Evolutionary conservation across 148 eudicot genomes (phyloP), one percentile per base, ranked within the genome.

Genomic region (Persicaria maculosa): DNA sequence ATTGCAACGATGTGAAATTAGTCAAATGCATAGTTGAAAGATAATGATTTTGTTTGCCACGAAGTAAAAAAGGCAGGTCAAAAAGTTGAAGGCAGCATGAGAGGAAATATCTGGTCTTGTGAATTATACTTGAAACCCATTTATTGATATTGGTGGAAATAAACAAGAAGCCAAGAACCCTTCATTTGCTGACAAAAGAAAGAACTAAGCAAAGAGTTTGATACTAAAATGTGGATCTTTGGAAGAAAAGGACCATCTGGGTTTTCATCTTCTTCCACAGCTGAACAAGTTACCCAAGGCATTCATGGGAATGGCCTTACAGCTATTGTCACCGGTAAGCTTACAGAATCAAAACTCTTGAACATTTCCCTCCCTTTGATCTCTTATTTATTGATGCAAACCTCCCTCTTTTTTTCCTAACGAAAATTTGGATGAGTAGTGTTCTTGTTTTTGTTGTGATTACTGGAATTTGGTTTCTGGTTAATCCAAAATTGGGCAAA

Each of bases 311-410:
- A 80, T 82, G 90, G 85, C 76, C 88, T 94, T 78, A 88, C 98
- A 55, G 97, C 97, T 61, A 68, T 94, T 73, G 87, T 94, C 62
- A 94, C 98, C 58, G 98, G 97, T 93, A 76, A 20, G 53, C 44
- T 14, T 65, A 40, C 70, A 65, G 9, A 10, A 36, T 65, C 19
- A 31, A 43, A 57, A 15, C n/a, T 22, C 67, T 65, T 15, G 5
- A 59, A 4, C 1, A 15, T 1, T 64, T 10, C 44, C 50, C 7
- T 47, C 20, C 40, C 20, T 17, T 17, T 17, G 7, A 57, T 57
- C 25, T 19, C 7, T 19, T 19, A 19, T 9, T 57, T 19, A 17
- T 16, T 57, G 8, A 4, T 53, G 47, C 72, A 57, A 15, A 65
- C 73, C 36, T 48, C 25, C 25, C 55, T 44, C 7, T 45, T 75